phyloP scores from a whole-genome alignment of 192 early-diverging fungal genomes.

The Piromyces finnis region DNA sequence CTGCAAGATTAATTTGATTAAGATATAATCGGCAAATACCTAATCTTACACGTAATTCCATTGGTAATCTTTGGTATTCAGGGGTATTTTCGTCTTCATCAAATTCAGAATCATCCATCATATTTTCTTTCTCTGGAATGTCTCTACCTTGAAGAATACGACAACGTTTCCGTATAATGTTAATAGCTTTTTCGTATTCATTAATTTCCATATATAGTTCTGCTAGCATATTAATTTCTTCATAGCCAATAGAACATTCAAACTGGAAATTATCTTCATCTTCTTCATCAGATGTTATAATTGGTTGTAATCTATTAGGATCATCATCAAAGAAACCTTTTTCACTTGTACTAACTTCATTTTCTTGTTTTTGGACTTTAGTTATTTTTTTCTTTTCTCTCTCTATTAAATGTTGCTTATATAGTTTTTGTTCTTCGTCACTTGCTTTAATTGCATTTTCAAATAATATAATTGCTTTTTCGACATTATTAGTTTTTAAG shows the following conservation, averaged over 20 bases:
- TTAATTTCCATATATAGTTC: slow-evolving; percentile 66
- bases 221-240: slow-evolving; percentile 72
- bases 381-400: slow-evolving; percentile 8
- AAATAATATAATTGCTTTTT: background rate
- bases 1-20: slow-evolving; percentile 45
- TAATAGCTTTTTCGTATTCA: slow-evolving; percentile 55
- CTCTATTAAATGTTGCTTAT: slow-evolving; percentile 13
- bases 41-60: slow-evolving; percentile 72
- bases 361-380: slow-evolving; percentile 2
- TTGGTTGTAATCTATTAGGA: slow-evolving; percentile 7
- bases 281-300: slow-evolving; percentile 5
- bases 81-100: slow-evolving; percentile 12
- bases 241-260: slow-evolving; percentile 38
- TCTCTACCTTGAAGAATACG: slow-evolving; percentile 51
- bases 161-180: slow-evolving; percentile 48
- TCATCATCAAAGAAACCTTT: slow-evolving; percentile 12
- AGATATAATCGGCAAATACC: slow-evolving; percentile 61
- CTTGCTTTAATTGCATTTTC: background rate
- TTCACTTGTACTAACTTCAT: slow-evolving; percentile 7
- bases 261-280: slow-evolving; percentile 7
- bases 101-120: slow-evolving; percentile 41
- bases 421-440: background rate
- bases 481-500: background rate
- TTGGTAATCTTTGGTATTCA: slow-evolving; percentile 27
- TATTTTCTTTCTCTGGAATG: slow-evolving; percentile 7